These are phyloP conservation scores for Saturnispora mendoncae DNA, from an alignment of 805 yeast species.

Conservation along the genomic window DNA sequence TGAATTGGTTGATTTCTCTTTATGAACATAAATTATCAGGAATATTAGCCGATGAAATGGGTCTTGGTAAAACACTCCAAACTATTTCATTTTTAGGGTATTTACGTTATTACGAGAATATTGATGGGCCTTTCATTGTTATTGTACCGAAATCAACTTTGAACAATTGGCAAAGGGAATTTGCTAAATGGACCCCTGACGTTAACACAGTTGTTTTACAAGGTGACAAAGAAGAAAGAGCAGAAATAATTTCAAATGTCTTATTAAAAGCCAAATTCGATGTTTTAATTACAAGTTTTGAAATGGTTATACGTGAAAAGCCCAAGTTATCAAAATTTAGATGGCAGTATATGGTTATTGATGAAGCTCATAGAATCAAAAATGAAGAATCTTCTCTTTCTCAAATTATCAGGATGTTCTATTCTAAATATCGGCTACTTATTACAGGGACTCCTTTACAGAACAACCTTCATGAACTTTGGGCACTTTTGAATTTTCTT, in stretches of 20 bases:
- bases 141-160: slow-evolving; percentile 75
- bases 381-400: slow-evolving; percentile 67
- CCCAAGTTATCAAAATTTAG: slow-evolving; percentile 53
- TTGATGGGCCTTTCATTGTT: slow-evolving; percentile 65
- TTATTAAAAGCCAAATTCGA: slow-evolving; percentile 59
- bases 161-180: slow-evolving; percentile 75
- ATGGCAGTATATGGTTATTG: slow-evolving; percentile 73
- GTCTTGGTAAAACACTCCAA: slow-evolving; percentile 73
- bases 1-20: slow-evolving; percentile 67
- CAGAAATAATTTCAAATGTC: slow-evolving; percentile 40
- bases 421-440: slow-evolving; percentile 58
- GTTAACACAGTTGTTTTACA: slow-evolving; percentile 60
- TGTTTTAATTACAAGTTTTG: slow-evolving; percentile 64
- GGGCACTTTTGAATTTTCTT: slow-evolving; percentile 72
- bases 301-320: slow-evolving; percentile 69
- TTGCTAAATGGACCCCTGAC: slow-evolving; percentile 73
- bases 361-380: slow-evolving; percentile 78
- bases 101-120: slow-evolving; percentile 49
- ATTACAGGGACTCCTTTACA: slow-evolving; percentile 82
- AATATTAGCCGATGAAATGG: slow-evolving; percentile 82
- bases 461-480: slow-evolving; percentile 68
- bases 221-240: slow-evolving; percentile 66
- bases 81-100: slow-evolving; percentile 72
- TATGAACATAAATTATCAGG: slow-evolving; percentile 65
- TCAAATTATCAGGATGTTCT: slow-evolving; percentile 65